A percentile compares a stretch with the other conserved stretches of the same genome.
Evolutionary conservation across 345 rosid species (phyloP).

Genomic region (Firmiana major): DNA sequence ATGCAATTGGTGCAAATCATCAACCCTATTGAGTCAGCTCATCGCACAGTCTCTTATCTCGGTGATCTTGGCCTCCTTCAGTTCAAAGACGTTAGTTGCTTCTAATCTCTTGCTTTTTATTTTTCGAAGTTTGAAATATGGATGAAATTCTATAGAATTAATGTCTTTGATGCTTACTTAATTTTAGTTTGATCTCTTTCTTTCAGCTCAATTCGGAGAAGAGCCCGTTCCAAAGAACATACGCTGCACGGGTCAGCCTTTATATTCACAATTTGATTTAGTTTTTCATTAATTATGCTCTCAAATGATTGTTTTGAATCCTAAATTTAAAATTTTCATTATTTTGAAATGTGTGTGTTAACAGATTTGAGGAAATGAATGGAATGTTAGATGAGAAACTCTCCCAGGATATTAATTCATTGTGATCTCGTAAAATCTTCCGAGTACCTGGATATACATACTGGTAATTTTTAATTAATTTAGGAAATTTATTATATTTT

Average conservation of each 20-base stretch:
- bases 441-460: too few species aligned
- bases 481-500: too few species aligned
- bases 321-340: neutral
- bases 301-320: neutral
- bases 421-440: neutral
- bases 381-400: neutral
- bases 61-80: slow-evolving; percentile 67
- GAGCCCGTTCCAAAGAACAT: slow-evolving; percentile 63
- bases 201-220: slow-evolving; percentile 60
- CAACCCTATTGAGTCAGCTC: slow-evolving; percentile 54
- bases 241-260: slow-evolving; percentile 53
- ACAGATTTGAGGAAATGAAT: neutral
- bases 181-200: neutral
- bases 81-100: slow-evolving; percentile 59
- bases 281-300: neutral
- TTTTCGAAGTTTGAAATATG: neutral
- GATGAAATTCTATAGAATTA: neutral
- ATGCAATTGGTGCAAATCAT: slow-evolving; percentile 70
- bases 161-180: neutral
- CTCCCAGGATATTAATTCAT: neutral
- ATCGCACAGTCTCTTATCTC: slow-evolving; percentile 50
- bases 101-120: neutral
- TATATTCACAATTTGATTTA: neutral
- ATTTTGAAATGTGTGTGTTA: neutral
- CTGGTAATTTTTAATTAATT: too few species aligned